phyloP scores from a whole-genome alignment of 2,329 filamentous ascomycete species.

The Apiospora hydei region DNA sequence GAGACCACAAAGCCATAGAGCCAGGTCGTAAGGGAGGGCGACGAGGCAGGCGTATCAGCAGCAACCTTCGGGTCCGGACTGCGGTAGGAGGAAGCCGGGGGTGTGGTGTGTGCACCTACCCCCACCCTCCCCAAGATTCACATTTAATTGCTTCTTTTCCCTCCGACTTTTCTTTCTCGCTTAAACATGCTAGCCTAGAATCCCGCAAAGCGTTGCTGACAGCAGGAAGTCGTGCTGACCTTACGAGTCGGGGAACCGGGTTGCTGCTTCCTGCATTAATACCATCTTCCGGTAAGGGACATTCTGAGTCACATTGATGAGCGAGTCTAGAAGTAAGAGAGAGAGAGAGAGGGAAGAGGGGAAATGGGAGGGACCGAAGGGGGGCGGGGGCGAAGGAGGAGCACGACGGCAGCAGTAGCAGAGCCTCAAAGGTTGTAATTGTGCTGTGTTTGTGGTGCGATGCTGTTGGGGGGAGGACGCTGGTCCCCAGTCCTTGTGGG shows the following conservation, averaged over 20 bases:
- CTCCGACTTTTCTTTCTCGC: neutral
- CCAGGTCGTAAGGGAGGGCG: neutral
- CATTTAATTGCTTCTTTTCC: neutral
- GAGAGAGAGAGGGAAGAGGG: neutral
- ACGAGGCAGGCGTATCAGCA: neutral
- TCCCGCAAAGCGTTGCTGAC: slow-evolving; percentile 9
- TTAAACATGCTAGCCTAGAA: neutral
- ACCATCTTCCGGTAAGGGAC: neutral
- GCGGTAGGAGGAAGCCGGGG: neutral
- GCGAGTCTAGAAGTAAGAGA: neutral
- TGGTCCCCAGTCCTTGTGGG: neutral
- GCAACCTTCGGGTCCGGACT: neutral
- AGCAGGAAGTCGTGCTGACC: neutral
- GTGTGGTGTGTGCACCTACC: neutral
- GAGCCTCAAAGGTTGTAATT: neutral
- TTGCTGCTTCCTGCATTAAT: slow-evolving; percentile 5
- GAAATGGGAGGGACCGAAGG: neutral
- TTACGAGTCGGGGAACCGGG: slow-evolving; percentile 10
- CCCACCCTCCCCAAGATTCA: neutral
- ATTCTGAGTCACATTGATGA: neutral
- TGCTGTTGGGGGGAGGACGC: slow-evolving; percentile 8
- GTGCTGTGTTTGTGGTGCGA: neutral
- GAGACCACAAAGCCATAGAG: neutral
- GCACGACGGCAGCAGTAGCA: neutral
- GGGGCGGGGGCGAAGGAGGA: neutral